A percentile compares a stretch with the other conserved stretches of the same genome.
Conservation (phyloP, 2,329 filamentous ascomycete genomes). For the Talaromyces islandicus region DNA sequence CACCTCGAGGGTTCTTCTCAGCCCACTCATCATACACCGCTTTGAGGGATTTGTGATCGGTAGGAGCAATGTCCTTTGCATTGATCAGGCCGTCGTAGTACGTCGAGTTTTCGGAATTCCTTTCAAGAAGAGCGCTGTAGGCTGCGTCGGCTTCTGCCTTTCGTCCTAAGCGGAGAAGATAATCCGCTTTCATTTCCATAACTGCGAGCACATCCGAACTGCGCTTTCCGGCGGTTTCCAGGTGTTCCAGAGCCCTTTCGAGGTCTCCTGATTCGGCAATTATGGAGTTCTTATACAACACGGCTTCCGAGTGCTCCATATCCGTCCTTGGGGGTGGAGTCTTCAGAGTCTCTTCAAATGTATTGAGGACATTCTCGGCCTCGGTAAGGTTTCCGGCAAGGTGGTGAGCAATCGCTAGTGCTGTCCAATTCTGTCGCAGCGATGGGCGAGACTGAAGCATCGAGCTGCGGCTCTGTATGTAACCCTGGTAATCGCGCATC, state of each 20-base stretch:
- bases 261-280: slow-evolving; percentile 86
- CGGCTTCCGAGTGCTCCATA: slow-evolving; percentile 87
- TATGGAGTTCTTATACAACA: slow-evolving; percentile 90
- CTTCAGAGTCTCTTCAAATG: slow-evolving; percentile 91
- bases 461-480: slow-evolving; percentile 77
- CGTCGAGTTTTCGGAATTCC: slow-evolving; percentile 78
- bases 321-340: slow-evolving; percentile 68
- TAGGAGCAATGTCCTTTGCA: slow-evolving; percentile 57
- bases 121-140: slow-evolving; percentile 73
- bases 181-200: slow-evolving; percentile 79
- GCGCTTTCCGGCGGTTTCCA: slow-evolving; percentile 69
- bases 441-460: slow-evolving; percentile 83
- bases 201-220: slow-evolving; percentile 79
- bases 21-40: slow-evolving; percentile 78
- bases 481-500: slow-evolving; percentile 92
- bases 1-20: slow-evolving; percentile 71
- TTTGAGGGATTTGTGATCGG: slow-evolving; percentile 60
- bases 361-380: slow-evolving; percentile 85
- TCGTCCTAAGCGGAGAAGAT: slow-evolving; percentile 69
- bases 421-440: slow-evolving; percentile 91
- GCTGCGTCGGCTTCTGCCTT: slow-evolving; percentile 76
- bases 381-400: slow-evolving; percentile 77
- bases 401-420: slow-evolving; percentile 89
- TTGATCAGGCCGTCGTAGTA: slow-evolving; percentile 78
- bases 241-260: slow-evolving; percentile 76